Percentiles rank a stretch among this genome's conserved stretches.
Evolutionary conservation across 352 stramenopile genomes (phyloP).

Genomic region (Aphanomyces invadans): DNA sequence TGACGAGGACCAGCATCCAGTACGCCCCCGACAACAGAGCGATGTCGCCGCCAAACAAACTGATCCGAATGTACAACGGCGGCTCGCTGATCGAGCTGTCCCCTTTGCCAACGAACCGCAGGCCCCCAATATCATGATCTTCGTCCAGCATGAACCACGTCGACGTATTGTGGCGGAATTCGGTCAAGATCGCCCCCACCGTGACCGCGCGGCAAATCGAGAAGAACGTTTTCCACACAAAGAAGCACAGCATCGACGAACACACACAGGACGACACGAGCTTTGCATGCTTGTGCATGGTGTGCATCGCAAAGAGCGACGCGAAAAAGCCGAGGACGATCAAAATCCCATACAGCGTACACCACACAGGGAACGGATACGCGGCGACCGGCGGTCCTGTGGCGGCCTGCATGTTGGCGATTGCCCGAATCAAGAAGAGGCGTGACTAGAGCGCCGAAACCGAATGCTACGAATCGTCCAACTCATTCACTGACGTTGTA

Average conservation of each 20-base stretch:
- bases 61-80: not conserved
- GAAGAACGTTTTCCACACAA: not conserved
- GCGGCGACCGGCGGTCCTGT: no score
- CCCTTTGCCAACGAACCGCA: not conserved
- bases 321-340: not conserved
- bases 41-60: conserved; percentile 4
- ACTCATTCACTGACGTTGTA: no score
- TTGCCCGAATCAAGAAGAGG: no score
- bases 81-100: not conserved
- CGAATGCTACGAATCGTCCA: no score
- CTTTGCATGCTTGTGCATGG: conserved; percentile 3
- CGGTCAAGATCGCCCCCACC: not conserved
- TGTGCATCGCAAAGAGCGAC: not conserved
- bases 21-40: conserved; percentile 6
- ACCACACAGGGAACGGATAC: not conserved
- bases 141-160: not conserved
- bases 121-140: not conserved
- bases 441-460: no score
- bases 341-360: not conserved
- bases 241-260: not conserved
- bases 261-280: conserved; percentile 10
- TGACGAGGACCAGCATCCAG: conserved; percentile 15
- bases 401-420: no score
- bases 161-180: not conserved
- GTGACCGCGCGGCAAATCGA: not conserved